Percentiles rank a stretch among this genome's conserved stretches.
phyloP scores from a whole-genome alignment of 225 moss, liverwort and hornwort species.

The Neckera pumila region DNA sequence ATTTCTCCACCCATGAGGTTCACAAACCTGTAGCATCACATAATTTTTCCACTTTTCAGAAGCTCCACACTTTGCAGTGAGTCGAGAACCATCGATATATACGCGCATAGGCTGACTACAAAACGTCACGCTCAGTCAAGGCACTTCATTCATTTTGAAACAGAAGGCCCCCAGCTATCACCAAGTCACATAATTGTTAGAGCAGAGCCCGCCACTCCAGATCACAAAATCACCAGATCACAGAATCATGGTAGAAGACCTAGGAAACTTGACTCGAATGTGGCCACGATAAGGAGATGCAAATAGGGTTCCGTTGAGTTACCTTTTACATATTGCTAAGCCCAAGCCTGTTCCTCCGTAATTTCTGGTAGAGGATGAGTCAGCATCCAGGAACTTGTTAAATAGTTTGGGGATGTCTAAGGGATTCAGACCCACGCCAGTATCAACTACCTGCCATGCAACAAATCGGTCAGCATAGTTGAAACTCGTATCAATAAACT shows the following conservation, averaged over 20 bases:
- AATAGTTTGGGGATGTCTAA: conserved; percentile 42
- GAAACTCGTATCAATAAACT: not conserved
- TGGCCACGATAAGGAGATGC: not conserved
- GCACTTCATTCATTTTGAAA: not conserved
- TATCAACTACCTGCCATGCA: conserved; percentile 46
- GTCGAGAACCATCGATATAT: not conserved
- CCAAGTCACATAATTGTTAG: not conserved
- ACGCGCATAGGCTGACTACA: not conserved
- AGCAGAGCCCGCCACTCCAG: not conserved
- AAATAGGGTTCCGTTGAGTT: not conserved
- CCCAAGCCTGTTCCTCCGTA: conserved; percentile 65
- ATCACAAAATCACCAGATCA: not conserved
- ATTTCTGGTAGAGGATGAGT: conserved; percentile 54
- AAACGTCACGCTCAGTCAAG: not conserved
- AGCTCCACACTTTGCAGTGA: not conserved
- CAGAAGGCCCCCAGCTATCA: not conserved
- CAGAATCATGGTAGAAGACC: not conserved
- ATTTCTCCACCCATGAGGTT: conserved; percentile 60
- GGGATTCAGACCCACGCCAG: conserved; percentile 47
- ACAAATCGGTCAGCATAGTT: not conserved
- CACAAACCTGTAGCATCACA: conserved; percentile 40
- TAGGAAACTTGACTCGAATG: not conserved
- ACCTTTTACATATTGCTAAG: conserved; percentile 65
- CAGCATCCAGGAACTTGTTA: conserved; percentile 51
- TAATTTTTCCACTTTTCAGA: not conserved